Base-by-base conservation (phyloP, 176 grass and related monocot species). In the Pontederia paniculata region DNA sequence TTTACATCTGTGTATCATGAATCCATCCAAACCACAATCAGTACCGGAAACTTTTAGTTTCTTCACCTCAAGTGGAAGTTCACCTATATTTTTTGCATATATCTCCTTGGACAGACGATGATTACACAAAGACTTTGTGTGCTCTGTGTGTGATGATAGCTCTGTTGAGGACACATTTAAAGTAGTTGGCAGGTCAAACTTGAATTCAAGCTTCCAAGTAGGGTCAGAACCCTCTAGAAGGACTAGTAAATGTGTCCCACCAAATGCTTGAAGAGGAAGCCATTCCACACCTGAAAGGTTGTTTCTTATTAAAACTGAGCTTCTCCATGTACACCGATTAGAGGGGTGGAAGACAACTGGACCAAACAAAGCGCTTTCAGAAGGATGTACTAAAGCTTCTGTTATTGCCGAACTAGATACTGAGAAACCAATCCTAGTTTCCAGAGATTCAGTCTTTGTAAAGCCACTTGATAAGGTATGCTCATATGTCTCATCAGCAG, bases 381-480 rank as follows among this genome's bases (percentile, higher is more conserved):
- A 75, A 63, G 93, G 93, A 48, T 83, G 71, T 52, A 98, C 62
- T 67, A 54, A 41, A 15, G 70, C 78, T 56, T 88, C 86, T 20
- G 69, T 91, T 58, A 81, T 71, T 79, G 80, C 80, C 74, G 77
- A 62, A 72, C 66, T 75, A 18, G 69, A 66, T 42, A 91, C 57
- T 11, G 86, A 98, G 86, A 98, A 98, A 47, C 93, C 93, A 74
- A 88, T 82, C 68, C 80, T 97, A 57, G 78, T 87, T 57, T 90
- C 77, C 55, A 62, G 73, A 13, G 76, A 77, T 56, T 80, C 73
- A 67, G 84, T 82, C 69, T 98, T 73, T 5, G 83, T 80, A 68
- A 88, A 88, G 73, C 80, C 81, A 69, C 74, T 87, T 65, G 80
- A 83, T 60, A 84, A 84, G 55, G 77, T 79, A 25, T 55, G 65